phyloP scores from a whole-genome alignment of 306 rosid genomes.

The Senna tora region DNA sequence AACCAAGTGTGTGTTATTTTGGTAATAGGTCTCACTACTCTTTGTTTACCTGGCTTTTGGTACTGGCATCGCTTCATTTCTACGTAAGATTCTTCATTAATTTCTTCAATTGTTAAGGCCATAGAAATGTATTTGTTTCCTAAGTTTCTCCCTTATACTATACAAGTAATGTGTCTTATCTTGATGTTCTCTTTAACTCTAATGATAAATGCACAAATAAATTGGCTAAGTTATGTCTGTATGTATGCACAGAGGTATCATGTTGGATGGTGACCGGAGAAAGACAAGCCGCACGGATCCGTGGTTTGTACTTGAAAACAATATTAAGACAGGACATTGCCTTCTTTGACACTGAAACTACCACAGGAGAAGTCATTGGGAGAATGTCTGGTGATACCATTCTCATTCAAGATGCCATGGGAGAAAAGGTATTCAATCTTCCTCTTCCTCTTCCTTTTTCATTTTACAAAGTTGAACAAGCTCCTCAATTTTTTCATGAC shows the following conservation, averaged over 20 bases:
- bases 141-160: no score
- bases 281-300: conserved; percentile 80
- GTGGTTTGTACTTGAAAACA: conserved; percentile 77
- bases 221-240: no score
- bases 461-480: no score
- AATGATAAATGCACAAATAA: no score
- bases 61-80: conserved; percentile 60
- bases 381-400: conserved; percentile 96
- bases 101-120: background rate
- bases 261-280: conserved; percentile 95
- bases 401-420: conserved; percentile 94
- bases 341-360: conserved; percentile 82
- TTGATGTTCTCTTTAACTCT: no score
- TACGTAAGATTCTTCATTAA: conserved; percentile 61
- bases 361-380: conserved; percentile 80
- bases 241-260: conserved; percentile 67
- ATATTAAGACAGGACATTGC: conserved; percentile 82
- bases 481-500: conserved; percentile 23
- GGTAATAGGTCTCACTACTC: conserved; percentile 57
- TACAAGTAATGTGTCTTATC: no score
- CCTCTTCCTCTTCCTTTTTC: no score
- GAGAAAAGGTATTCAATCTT: conserved; percentile 65
- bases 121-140: background rate
- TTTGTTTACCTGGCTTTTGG: conserved; percentile 74
- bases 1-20: background rate